These are phyloP conservation scores for Begonia loranthoides DNA, from an alignment of 306 rosid species.

Conservation along the genomic window DNA sequence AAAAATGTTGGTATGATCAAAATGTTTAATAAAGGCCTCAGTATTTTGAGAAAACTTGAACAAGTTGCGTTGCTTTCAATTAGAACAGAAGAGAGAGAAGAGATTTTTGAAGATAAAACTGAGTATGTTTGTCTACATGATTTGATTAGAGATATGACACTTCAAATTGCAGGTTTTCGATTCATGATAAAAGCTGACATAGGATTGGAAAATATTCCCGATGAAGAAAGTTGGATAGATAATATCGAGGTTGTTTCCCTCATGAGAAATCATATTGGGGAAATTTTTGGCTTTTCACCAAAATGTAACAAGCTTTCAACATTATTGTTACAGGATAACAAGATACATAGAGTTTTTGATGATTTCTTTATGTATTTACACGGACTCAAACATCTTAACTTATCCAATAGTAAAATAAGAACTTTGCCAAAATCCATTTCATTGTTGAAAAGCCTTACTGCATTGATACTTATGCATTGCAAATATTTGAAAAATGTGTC, in stretches of 20 bases:
- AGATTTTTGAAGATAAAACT: too few relatives aligned
- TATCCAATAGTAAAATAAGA: neutral
- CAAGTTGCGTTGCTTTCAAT: neutral
- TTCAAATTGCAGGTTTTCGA: conserved; percentile 1
- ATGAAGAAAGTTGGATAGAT: neutral
- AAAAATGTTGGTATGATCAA: conserved; percentile 6
- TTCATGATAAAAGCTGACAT: neutral
- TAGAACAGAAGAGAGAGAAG: neutral
- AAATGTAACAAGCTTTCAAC: neutral
- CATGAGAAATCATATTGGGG: too few relatives aligned
- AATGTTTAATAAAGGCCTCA: conserved; percentile 5
- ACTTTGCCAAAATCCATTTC: neutral
- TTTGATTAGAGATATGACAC: conserved; percentile 6
- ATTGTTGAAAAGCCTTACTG: neutral
- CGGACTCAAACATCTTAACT: neutral
- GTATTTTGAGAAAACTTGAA: conserved; percentile 7
- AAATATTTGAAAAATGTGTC: neutral
- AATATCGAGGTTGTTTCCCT: neutral
- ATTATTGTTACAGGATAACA: neutral
- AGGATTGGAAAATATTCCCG: neutral
- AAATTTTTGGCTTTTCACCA: neutral
- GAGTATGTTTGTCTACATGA: conserved; percentile 10
- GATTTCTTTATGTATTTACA: neutral
- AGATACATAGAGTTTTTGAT: neutral
- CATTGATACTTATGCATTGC: neutral